Evolutionary conservation across 176 grass and related monocot species (phyloP).

Genomic region (Ensete glaucum): DNA sequence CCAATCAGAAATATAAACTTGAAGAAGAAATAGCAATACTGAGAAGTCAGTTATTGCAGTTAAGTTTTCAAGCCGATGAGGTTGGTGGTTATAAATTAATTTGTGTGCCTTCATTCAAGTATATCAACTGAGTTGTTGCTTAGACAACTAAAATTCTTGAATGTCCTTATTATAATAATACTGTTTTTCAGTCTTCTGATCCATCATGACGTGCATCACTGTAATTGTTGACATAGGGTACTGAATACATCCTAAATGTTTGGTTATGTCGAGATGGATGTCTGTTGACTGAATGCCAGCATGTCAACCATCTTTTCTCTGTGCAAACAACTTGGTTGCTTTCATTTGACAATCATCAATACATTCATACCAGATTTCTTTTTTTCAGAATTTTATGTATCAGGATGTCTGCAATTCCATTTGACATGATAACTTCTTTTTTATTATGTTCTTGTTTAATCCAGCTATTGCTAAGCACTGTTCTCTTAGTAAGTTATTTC

Average conservation of each 20-base stretch:
- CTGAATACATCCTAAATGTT: background rate
- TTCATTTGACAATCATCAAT: background rate
- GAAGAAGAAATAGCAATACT: slow-evolving; percentile 84
- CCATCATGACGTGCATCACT: too few species aligned
- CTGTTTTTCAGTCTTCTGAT: background rate
- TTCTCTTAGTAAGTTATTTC: background rate
- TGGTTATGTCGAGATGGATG: background rate
- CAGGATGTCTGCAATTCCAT: background rate
- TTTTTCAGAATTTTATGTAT: background rate
- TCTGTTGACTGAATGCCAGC: background rate
- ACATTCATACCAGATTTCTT: background rate
- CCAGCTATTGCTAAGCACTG: background rate
- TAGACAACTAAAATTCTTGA: background rate
- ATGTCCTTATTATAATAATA: background rate
- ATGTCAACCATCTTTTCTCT: background rate
- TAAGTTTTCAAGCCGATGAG: slow-evolving; percentile 89
- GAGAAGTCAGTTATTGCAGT: slow-evolving; percentile 80
- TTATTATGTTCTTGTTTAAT: background rate
- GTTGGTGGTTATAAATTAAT: slow-evolving; percentile 27
- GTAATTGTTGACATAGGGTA: too few species aligned
- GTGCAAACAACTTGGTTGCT: background rate
- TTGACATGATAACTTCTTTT: background rate
- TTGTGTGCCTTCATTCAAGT: background rate
- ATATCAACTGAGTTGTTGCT: background rate
- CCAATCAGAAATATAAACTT: slow-evolving; percentile 73